phyloP scores from a whole-genome alignment of 257 asterid species.

The Solanum pinnatisectum region DNA sequence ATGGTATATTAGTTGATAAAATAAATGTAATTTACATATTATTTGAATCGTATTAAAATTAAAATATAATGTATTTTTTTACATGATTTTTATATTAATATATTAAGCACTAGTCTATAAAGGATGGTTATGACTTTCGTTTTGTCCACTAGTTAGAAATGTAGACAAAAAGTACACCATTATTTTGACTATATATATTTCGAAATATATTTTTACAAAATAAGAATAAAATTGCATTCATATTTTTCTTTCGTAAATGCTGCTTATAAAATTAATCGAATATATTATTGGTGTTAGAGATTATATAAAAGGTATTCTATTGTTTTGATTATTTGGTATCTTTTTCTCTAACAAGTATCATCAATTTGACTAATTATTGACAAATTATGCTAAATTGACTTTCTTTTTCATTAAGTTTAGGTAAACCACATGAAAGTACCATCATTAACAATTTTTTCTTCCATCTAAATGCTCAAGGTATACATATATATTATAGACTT shows the following conservation, averaged over 20 bases:
- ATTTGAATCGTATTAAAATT: background rate
- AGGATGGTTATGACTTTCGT: background rate
- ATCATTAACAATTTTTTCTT: background rate
- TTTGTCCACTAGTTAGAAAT: background rate
- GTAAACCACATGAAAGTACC: background rate
- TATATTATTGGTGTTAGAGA: background rate
- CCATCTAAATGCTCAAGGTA: background rate
- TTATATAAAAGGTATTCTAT: background rate
- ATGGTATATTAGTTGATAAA: background rate
- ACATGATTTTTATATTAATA: background rate
- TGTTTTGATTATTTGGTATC: background rate
- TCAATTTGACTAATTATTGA: background rate
- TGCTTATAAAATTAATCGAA: background rate
- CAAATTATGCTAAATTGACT: background rate
- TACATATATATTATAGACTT: background rate
- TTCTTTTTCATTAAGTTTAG: background rate
- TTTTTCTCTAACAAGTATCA: background rate
- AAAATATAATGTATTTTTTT: background rate
- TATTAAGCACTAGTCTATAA: background rate
- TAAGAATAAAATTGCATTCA: background rate
- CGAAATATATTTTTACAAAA: background rate
- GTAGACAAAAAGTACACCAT: background rate
- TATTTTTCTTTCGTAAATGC: fast-evolving
- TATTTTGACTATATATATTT: background rate
- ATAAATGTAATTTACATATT: background rate